phyloP scores from a whole-genome alignment of 768 basidiomycete species.

The Coprinopsis cinerea region DNA sequence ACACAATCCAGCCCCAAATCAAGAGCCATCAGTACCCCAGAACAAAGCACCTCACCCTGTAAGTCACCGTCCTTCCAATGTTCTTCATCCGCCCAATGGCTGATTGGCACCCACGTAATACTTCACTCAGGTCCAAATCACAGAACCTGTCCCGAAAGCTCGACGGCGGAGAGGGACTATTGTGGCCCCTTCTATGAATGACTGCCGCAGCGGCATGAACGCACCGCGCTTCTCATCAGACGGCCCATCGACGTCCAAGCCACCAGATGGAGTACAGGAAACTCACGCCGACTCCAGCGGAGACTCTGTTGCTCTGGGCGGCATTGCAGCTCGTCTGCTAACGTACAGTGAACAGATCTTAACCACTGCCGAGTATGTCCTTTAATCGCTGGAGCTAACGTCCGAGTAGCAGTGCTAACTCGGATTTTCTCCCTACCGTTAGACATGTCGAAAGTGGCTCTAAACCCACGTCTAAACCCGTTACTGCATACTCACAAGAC shows the following conservation, averaged over 20 bases:
- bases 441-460: not conserved
- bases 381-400: too few species aligned
- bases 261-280: slow-evolving; percentile 12
- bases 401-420: too few species aligned
- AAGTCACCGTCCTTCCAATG: too few species aligned
- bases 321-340: slow-evolving; percentile 38
- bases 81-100: not conserved
- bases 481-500: slow-evolving; percentile 8
- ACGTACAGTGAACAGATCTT: slow-evolving; percentile 43
- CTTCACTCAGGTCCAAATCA: slow-evolving; percentile 7
- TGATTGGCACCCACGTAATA: slow-evolving; percentile 18
- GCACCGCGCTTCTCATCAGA: slow-evolving; percentile 12
- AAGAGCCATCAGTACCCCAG: not conserved
- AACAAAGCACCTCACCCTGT: too few species aligned
- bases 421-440: too few species aligned
- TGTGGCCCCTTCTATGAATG: not conserved
- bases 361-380: slow-evolving; percentile 14
- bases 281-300: slow-evolving; percentile 22
- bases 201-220: slow-evolving; percentile 8
- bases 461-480: not conserved
- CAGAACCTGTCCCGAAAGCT: slow-evolving; percentile 10
- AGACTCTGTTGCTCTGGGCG: slow-evolving; percentile 21
- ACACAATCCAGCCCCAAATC: too few species aligned
- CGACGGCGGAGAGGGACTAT: slow-evolving; percentile 9
- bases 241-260: slow-evolving; percentile 8